Evolutionary conservation across 441 rosid species (phyloP).

Genomic region (Capsella rubella): DNA sequence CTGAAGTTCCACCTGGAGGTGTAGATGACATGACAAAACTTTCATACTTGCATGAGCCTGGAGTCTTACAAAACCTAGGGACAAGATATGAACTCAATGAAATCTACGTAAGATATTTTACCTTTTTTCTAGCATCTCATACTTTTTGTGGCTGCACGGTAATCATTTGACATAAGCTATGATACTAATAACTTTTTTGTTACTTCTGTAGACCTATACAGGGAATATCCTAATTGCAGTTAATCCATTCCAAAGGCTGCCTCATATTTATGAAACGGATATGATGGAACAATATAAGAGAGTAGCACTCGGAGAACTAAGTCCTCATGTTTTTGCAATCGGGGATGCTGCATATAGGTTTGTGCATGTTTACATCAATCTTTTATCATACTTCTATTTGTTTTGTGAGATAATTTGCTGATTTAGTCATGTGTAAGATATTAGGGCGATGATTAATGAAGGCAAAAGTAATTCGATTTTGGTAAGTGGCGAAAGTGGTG

Average conservation of each 20-base stretch:
- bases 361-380: slow-evolving; percentile 28
- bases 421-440: slow-evolving; percentile 36
- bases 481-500: slow-evolving; percentile 89
- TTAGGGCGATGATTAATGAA: slow-evolving; percentile 77
- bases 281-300: slow-evolving; percentile 85
- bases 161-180: slow-evolving; percentile 33
- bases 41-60: slow-evolving; percentile 83
- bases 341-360: slow-evolving; percentile 81
- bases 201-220: slow-evolving; percentile 65
- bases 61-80: slow-evolving; percentile 69
- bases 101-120: slow-evolving; percentile 63
- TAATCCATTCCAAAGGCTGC: slow-evolving; percentile 82
- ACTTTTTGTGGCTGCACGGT: slow-evolving; percentile 29
- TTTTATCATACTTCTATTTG: not conserved
- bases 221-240: slow-evolving; percentile 80
- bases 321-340: slow-evolving; percentile 85
- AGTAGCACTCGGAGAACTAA: slow-evolving; percentile 68
- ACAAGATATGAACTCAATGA: slow-evolving; percentile 78
- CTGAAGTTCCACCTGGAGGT: slow-evolving; percentile 76
- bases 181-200: slow-evolving; percentile 34
- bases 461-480: slow-evolving; percentile 79
- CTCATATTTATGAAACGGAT: slow-evolving; percentile 77
- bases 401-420: slow-evolving; percentile 31
- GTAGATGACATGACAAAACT: slow-evolving; percentile 86
- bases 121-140: slow-evolving; percentile 27